These are phyloP conservation scores for Quercus bicolor DNA, from an alignment of 306 rosid genomes.

Conservation along the genomic window DNA sequence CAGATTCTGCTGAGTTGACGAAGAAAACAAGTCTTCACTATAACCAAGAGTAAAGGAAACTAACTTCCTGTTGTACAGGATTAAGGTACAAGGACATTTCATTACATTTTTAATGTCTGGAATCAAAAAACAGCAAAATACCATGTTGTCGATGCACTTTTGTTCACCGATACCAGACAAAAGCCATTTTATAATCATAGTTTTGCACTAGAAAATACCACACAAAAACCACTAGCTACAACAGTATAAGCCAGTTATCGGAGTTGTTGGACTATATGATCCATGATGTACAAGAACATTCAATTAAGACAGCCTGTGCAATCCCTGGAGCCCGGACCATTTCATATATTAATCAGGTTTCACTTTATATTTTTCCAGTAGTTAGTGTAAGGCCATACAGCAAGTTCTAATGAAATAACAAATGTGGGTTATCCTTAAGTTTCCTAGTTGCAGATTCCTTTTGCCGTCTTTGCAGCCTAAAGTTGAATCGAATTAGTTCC, in stretches of 20 bases:
- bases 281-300: background rate
- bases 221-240: background rate
- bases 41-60: background rate
- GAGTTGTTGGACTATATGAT: background rate
- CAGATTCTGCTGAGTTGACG: conserved; percentile 11
- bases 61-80: background rate
- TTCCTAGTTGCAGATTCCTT: background rate
- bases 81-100: background rate
- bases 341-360: background rate
- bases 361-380: background rate
- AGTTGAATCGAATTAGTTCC: background rate
- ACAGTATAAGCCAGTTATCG: background rate
- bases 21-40: background rate
- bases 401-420: background rate
- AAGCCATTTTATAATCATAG: background rate
- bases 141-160: background rate
- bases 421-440: background rate
- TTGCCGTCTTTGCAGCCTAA: background rate
- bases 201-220: background rate
- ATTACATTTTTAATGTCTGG: background rate
- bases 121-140: background rate
- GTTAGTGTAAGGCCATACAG: background rate
- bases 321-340: background rate
- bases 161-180: background rate
- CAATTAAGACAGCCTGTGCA: background rate